Evolutionary conservation across 2,329 filamentous ascomycete genomes (phyloP), one percentile per base, ranked within the genome.

Genomic region (Neonectria coccinea): DNA sequence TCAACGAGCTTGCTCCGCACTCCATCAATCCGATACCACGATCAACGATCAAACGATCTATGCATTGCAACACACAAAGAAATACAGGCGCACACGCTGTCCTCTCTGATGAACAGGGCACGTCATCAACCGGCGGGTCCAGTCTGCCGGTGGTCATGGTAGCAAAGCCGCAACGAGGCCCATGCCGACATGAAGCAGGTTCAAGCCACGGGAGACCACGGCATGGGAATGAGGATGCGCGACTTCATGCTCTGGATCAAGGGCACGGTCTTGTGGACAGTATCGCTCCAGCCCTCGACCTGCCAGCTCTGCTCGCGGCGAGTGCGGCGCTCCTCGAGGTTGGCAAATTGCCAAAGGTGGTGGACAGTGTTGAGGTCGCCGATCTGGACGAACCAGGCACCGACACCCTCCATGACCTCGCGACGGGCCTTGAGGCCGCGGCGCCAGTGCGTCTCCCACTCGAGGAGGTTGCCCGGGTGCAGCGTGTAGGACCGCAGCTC

Each of bases 371-470:
- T 99, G 68, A 99, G 85, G 58, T 97, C 95, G 66, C 96, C 96
- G 74, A 99, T 95, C 82, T 99, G 96, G 44, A 97, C 95, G 75
- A 99, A 99, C 96, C 96, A 99, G 7, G 96, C 96, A 33, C 95
- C 94, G 1, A 97, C 94, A 14, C 96, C 96, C 80, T 99, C 96
- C 96, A 99, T 99, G 59, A 98, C 95, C 81, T 98, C 94, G 54
- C 94, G 89, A 56, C 96, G 89, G 2, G 96, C 96, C 80, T 92
- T 92, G 59, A 99, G 86, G 27, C 96, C 96, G 69, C 93, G 90
- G 66, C 97, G 88, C 96, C 96, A 99, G 81, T 99, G 96, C 44
- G 93, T 97, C 85, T 99, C 96, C 96, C 96, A 99, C 81, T 99
- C 96, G 8, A 99, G 87, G 47, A 99, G 85, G 78, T 97, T 97